Percentiles rank a stretch among this genome's conserved stretches.
Evolutionary conservation across 495 filamentous ascomycete genomes (phyloP).

Genomic region (Melanomma pulvis-pyrius): DNA sequence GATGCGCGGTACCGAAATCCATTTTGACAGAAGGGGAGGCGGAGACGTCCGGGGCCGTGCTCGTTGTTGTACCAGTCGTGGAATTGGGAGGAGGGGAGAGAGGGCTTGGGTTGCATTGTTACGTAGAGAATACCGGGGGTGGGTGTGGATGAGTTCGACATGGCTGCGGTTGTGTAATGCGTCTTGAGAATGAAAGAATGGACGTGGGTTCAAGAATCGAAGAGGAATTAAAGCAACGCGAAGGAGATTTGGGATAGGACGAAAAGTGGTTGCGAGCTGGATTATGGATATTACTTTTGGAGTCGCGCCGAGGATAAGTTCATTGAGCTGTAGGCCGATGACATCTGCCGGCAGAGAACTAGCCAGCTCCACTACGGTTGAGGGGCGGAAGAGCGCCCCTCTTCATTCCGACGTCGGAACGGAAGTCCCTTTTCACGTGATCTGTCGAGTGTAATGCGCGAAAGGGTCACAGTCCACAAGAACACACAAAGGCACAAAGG

Average conservation of each 20-base stretch:
- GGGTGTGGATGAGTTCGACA: too few relatives aligned
- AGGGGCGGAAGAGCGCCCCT: constrained; percentile 13
- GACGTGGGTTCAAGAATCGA: not conserved
- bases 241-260: not conserved
- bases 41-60: constrained; percentile 76
- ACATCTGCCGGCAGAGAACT: constrained; percentile 29
- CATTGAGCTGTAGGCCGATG: constrained; percentile 8
- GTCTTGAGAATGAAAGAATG: too few relatives aligned
- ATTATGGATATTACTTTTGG: too few relatives aligned
- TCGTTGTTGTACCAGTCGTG: constrained; percentile 93
- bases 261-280: too few relatives aligned
- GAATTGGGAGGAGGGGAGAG: constrained; percentile 68
- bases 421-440: not conserved
- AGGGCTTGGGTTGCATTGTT: constrained; percentile 71
- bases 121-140: constrained; percentile 71
- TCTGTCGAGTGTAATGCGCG: too few relatives aligned
- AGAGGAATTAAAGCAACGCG: not conserved
- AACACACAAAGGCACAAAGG: too few relatives aligned
- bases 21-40: constrained; percentile 71
- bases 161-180: too few relatives aligned
- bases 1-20: constrained; percentile 75
- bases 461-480: too few relatives aligned
- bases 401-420: constrained; percentile 28
- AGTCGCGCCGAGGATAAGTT: not conserved
- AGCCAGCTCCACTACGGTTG: not conserved